Evolutionary conservation across 129 eudicot genomes (phyloP).

Genomic region (Helichrysum umbraculigerum): DNA sequence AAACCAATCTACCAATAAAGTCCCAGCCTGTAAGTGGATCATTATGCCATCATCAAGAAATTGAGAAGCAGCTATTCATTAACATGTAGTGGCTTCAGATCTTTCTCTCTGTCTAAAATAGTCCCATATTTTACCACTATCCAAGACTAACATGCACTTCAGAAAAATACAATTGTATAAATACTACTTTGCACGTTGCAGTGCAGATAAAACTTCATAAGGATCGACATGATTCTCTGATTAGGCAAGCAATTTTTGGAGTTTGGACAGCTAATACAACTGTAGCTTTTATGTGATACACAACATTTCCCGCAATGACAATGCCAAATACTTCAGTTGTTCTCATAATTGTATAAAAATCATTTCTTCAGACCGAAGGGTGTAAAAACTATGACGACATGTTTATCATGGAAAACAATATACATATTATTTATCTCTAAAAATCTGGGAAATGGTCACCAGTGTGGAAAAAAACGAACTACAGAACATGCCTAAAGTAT

Average conservation of each 20-base stretch:
- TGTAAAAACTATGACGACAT: not conserved
- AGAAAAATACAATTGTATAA: no score
- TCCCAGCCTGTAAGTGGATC: no score
- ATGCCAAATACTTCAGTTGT: not conserved
- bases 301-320: not conserved
- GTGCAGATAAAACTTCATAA: no score
- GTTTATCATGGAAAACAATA: not conserved
- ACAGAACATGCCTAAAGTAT: not conserved
- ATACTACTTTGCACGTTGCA: no score
- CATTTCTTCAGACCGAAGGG: not conserved
- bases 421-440: not conserved
- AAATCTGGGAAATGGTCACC: not conserved
- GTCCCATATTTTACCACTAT: no score
- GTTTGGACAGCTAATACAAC: not conserved
- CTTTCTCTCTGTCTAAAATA: no score
- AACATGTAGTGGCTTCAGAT: no score
- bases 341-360: not conserved
- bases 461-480: not conserved
- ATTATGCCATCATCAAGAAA: no score
- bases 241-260: not conserved
- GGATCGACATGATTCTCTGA: no score
- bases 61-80: no score
- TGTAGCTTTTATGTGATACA: not conserved
- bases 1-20: no score
- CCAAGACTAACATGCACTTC: no score